phyloP scores from a whole-genome alignment of 75 land plant genomes.

The Gnetum montanum region DNA sequence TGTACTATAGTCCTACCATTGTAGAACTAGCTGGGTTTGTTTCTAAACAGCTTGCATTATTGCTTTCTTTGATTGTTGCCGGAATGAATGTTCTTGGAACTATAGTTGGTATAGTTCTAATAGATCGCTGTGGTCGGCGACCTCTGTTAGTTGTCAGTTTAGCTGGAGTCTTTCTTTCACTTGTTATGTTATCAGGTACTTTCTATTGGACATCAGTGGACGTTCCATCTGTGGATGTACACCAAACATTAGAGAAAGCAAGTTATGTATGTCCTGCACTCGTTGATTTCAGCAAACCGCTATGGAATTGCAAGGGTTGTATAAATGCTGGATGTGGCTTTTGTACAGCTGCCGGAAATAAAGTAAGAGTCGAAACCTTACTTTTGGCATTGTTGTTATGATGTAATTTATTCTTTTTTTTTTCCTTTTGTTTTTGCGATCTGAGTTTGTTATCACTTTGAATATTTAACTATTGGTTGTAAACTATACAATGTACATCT shows the following conservation, averaged over 20 bases:
- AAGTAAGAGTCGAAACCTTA: no score
- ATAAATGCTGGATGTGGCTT: conserved; percentile 36
- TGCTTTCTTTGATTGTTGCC: conserved; percentile 72
- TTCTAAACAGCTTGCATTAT: conserved; percentile 73
- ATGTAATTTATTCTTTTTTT: no score
- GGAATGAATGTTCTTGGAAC: conserved; percentile 79
- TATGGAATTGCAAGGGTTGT: conserved; percentile 32
- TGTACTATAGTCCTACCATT: conserved; percentile 97
- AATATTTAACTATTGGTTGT: no score
- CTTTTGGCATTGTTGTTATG: no score
- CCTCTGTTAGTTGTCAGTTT: conserved; percentile 57
- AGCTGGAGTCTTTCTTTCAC: conserved; percentile 65
- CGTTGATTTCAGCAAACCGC: not conserved
- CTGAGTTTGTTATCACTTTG: no score
- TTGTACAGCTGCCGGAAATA: conserved; percentile 25
- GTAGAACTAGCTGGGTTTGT: conserved; percentile 91
- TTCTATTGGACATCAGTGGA: conserved; percentile 37
- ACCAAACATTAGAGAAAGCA: conserved; percentile 10
- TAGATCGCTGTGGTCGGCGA: conserved; percentile 75
- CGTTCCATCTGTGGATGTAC: conserved; percentile 11
- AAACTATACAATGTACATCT: no score
- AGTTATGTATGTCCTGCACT: conserved; percentile 9
- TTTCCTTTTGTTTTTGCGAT: no score
- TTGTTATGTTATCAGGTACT: conserved; percentile 49
- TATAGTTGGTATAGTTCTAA: conserved; percentile 75